Evolutionary conservation across 2,329 filamentous ascomycete genomes (phyloP).

Genomic region (Aspergillus awamori): DNA sequence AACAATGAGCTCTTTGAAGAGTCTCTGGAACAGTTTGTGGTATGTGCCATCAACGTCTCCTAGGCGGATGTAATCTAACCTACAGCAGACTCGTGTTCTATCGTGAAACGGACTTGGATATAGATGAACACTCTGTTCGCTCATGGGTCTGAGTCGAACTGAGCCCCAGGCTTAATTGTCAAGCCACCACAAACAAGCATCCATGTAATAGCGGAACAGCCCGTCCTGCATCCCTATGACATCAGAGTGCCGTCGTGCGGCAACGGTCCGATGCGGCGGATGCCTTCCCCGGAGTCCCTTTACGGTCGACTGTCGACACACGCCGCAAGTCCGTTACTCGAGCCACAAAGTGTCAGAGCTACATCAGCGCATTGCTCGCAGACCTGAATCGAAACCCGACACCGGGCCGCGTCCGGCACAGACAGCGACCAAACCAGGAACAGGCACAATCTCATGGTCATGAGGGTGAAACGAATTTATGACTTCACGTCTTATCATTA

Average conservation of each 20-base stretch:
- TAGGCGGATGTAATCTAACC: constrained; percentile 25
- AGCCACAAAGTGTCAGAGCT: not conserved
- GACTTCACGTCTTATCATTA: too few relatives aligned
- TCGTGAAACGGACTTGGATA: constrained; percentile 23
- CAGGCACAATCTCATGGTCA: too few relatives aligned
- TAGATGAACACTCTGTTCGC: not conserved
- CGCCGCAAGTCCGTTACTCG: not conserved
- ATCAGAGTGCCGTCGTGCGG: not conserved
- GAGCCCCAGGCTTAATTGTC: not conserved
- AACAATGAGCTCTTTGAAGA: constrained; percentile 68
- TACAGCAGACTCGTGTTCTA: constrained; percentile 36
- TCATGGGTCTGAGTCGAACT: not conserved
- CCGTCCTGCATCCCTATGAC: not conserved
- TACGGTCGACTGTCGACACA: not conserved
- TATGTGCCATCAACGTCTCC: constrained; percentile 32
- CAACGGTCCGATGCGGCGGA: not conserved
- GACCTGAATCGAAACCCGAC: too few relatives aligned
- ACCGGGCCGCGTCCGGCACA: too few relatives aligned
- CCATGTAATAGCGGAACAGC: not conserved
- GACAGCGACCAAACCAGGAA: too few relatives aligned
- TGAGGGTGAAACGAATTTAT: too few relatives aligned
- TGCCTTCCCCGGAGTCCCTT: not conserved
- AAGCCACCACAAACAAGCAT: not conserved
- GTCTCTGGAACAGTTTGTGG: constrained; percentile 57
- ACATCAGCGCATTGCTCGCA: not conserved